A percentile compares a stretch with the other conserved stretches of the same genome.
These are phyloP conservation scores for Didymella sp. DNA, from an alignment of 2,329 filamentous ascomycete species.

Conservation along the genomic window DNA sequence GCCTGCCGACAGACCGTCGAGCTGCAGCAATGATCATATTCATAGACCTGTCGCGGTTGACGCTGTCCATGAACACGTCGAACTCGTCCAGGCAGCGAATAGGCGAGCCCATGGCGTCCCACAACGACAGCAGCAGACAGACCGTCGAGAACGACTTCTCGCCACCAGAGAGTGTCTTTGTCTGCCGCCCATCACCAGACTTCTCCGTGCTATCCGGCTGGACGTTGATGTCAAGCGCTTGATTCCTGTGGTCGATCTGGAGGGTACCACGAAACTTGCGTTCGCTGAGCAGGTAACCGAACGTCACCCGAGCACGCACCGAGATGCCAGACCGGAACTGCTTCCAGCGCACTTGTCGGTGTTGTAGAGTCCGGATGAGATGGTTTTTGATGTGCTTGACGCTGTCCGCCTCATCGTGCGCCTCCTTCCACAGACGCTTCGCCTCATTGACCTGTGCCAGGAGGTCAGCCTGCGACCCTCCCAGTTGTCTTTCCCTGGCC, in stretches of 20 bases:
- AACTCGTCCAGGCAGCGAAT: constrained; percentile 97
- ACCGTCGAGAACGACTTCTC: constrained; percentile 99
- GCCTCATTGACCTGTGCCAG: constrained; percentile 38
- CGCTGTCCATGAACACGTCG: constrained; percentile 98
- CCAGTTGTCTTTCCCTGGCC: constrained; percentile 46
- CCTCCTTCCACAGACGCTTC: constrained; percentile 32
- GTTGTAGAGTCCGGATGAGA: constrained; percentile 66
- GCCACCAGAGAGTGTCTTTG: constrained; percentile 91
- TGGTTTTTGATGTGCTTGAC: constrained; percentile 35
- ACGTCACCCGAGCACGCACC: constrained; percentile 82
- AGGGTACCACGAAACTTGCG: constrained; percentile 86
- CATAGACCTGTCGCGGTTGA: constrained; percentile 92
- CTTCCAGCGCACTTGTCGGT: constrained; percentile 78
- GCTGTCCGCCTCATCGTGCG: constrained; percentile 27
- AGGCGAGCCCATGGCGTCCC: constrained; percentile 97
- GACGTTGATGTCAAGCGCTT: constrained; percentile 77
- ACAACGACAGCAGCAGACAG: constrained; percentile 88
- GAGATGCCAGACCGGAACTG: constrained; percentile 86
- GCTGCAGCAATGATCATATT: constrained; percentile 91
- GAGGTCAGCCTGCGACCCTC: constrained; percentile 45
- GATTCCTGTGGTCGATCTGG: constrained; percentile 76
- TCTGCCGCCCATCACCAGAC: constrained; percentile 75
- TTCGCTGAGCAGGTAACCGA: constrained; percentile 87
- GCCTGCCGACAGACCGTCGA: constrained; percentile 82
- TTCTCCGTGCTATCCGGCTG: constrained; percentile 73